phyloP scores from a whole-genome alignment of 768 basidiomycete species.

The Psilocybe cubensis region DNA sequence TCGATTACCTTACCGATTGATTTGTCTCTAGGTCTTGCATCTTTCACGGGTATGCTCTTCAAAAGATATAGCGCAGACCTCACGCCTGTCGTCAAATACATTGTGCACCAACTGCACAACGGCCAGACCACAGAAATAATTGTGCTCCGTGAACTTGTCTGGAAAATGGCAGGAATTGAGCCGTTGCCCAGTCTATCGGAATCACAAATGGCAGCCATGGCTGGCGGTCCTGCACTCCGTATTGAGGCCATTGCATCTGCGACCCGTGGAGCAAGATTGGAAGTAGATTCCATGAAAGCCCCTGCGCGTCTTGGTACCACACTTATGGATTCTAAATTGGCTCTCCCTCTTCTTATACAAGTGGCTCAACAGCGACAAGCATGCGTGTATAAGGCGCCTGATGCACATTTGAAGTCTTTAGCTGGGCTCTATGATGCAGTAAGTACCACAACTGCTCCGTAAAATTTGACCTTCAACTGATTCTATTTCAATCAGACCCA shows the following conservation, averaged over 20 bases:
- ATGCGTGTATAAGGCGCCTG: conserved; percentile 74
- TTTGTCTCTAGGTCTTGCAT: conserved; percentile 71
- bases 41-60: conserved; percentile 93
- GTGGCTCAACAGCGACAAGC: conserved; percentile 90
- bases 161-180: conserved; percentile 95
- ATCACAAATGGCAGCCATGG: conserved; percentile 87
- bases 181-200: conserved; percentile 90
- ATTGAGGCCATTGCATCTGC: conserved; percentile 86
- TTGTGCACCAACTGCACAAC: conserved; percentile 87
- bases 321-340: conserved; percentile 70
- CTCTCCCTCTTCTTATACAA: conserved; percentile 89
- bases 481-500: conserved; percentile 63
- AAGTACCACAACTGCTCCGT: conserved; percentile 27
- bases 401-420: conserved; percentile 84
- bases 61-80: conserved; percentile 84
- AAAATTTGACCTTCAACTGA: conserved; percentile 12
- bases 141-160: conserved; percentile 90
- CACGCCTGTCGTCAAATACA: conserved; percentile 83
- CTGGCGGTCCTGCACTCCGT: conserved; percentile 85
- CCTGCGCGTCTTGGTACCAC: conserved; percentile 68
- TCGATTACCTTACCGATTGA: conserved; percentile 18
- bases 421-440: conserved; percentile 90
- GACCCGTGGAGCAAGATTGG: conserved; percentile 74
- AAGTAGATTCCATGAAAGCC: conserved; percentile 68
- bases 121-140: conserved; percentile 87